Conservation (phyloP, 75 land plant genomes). For the Pinus tabuliformis region DNA sequence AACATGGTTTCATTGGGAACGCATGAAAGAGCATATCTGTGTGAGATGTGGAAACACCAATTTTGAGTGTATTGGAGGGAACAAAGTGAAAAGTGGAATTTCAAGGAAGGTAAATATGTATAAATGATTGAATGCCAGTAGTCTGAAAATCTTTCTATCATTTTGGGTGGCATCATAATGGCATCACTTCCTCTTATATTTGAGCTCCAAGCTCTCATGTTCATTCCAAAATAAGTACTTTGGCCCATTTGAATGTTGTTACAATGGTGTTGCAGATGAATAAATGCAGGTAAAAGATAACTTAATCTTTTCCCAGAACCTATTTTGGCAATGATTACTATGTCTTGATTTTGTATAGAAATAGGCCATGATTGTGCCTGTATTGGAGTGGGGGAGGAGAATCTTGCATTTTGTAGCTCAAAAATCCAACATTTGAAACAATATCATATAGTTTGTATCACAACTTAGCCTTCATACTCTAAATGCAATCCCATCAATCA, state of each 20-base stretch:
- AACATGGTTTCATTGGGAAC: too few species aligned
- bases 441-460: neutral
- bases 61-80: too few species aligned
- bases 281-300: constrained; percentile 61
- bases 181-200: constrained; percentile 54
- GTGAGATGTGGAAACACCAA: too few species aligned
- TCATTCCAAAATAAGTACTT: constrained; percentile 67
- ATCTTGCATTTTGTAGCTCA: constrained; percentile 67
- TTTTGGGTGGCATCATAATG: too few species aligned
- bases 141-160: too few species aligned
- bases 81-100: too few species aligned
- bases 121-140: too few species aligned
- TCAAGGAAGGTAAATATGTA: too few species aligned
- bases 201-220: constrained; percentile 82
- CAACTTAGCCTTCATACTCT: neutral
- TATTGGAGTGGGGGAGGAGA: constrained; percentile 70
- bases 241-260: constrained; percentile 57
- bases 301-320: constrained; percentile 89
- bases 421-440: constrained; percentile 17
- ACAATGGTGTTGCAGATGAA: constrained; percentile 37
- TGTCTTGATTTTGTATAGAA: constrained; percentile 55
- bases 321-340: constrained; percentile 76
- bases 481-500: too few species aligned
- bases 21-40: too few species aligned
- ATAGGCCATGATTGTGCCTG: constrained; percentile 88